These are phyloP conservation scores for Pythium coloratum DNA, from an alignment of 352 stramenopile species.

Conservation along the genomic window DNA sequence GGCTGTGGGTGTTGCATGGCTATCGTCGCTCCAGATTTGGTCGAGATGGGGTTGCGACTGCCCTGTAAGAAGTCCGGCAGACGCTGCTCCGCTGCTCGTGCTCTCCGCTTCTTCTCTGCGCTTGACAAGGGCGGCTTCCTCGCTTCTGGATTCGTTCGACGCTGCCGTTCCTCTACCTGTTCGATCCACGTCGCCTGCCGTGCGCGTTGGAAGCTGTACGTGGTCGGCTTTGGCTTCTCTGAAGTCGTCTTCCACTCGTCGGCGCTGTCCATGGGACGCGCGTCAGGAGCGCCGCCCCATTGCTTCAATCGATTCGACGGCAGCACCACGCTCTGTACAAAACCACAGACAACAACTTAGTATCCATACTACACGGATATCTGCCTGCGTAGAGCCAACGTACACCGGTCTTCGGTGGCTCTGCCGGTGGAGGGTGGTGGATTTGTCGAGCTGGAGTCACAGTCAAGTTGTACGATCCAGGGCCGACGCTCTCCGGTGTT, in stretches of 20 bases:
- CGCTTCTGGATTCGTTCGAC: slow-evolving; percentile 39
- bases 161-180: slow-evolving; percentile 55
- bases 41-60: slow-evolving; percentile 38
- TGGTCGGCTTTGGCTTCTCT: slow-evolving; percentile 55
- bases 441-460: slow-evolving; percentile 14
- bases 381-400: background rate
- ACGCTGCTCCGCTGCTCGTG: slow-evolving; percentile 13
- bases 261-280: slow-evolving; percentile 49
- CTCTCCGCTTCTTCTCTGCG: background rate
- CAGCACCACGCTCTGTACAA: slow-evolving; percentile 12
- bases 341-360: background rate
- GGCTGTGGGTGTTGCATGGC: slow-evolving; percentile 1
- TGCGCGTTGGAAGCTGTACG: slow-evolving; percentile 59
- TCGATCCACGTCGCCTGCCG: slow-evolving; percentile 65
- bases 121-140: slow-evolving; percentile 12
- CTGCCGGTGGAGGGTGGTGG: slow-evolving; percentile 16
- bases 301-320: slow-evolving; percentile 43
- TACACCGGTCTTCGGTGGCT: slow-evolving; percentile 16
- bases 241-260: slow-evolving; percentile 66
- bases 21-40: slow-evolving; percentile 21
- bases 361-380: background rate
- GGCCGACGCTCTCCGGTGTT: slow-evolving; percentile 51
- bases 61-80: slow-evolving; percentile 58
- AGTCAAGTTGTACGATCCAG: slow-evolving; percentile 55
- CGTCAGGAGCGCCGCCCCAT: slow-evolving; percentile 44